These are phyloP conservation scores for Clitocybe nebularis DNA, from an alignment of 1,284 basidiomycete species.

Conservation along the genomic window DNA sequence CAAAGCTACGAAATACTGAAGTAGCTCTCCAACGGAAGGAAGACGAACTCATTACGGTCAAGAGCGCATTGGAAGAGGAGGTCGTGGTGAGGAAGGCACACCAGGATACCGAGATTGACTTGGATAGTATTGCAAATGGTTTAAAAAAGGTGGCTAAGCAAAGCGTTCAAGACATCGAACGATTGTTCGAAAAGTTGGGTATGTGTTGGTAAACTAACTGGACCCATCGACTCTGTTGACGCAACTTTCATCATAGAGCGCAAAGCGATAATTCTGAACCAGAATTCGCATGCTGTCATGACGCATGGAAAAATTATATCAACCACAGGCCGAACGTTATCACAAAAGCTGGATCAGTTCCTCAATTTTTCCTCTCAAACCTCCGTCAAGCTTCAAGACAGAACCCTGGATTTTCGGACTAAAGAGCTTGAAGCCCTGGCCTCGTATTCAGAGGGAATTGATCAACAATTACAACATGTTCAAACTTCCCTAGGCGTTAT, in stretches of 20 bases:
- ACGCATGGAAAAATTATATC: conserved; percentile 59
- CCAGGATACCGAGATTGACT: conserved; percentile 65
- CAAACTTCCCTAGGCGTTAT: conserved; percentile 57
- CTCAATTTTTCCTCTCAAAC: conserved; percentile 52
- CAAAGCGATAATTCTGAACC: conserved; percentile 61
- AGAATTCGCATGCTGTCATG: conserved; percentile 65
- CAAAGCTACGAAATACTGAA: conserved; percentile 53
- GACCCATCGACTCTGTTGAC: not conserved
- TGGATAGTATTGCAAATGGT: conserved; percentile 70
- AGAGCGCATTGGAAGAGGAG: conserved; percentile 72
- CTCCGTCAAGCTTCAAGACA: conserved; percentile 47
- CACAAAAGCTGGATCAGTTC: conserved; percentile 61
- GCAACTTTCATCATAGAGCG: conserved; percentile 51
- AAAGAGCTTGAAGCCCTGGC: conserved; percentile 54
- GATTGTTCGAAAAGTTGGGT: conserved; percentile 85
- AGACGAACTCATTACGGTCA: conserved; percentile 51
- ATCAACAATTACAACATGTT: conserved; percentile 56
- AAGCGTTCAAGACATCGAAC: conserved; percentile 68
- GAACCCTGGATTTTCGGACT: conserved; percentile 55
- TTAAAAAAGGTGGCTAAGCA: conserved; percentile 67
- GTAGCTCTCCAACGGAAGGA: conserved; percentile 50
- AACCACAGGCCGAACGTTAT: conserved; percentile 48
- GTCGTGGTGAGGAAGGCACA: conserved; percentile 72
- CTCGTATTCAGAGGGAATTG: conserved; percentile 51
- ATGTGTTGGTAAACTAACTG: conserved; percentile 22